Evolutionary conservation across 139 green algal species (phyloP).

Genomic region (Pseudopediastrum boryanum): DNA sequence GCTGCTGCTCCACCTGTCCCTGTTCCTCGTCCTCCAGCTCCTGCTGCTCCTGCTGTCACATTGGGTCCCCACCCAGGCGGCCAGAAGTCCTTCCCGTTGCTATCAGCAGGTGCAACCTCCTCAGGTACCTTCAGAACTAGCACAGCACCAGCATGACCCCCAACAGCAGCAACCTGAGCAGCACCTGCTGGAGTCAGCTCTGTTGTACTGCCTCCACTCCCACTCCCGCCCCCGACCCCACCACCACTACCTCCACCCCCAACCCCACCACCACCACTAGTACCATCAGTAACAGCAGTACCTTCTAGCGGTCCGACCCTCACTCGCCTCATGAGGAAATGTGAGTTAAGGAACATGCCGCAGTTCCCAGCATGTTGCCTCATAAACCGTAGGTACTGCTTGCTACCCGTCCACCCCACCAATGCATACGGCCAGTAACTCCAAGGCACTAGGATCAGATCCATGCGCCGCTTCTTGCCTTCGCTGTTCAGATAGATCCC

Average conservation of each 20-base stretch:
- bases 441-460: conserved; percentile 34
- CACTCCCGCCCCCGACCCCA: too few species aligned
- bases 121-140: conserved; percentile 29
- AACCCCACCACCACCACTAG: background rate
- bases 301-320: background rate
- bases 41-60: too few species aligned
- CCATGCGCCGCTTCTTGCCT: conserved; percentile 26
- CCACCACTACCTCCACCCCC: background rate
- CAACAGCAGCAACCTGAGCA: background rate
- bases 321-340: conserved; percentile 20
- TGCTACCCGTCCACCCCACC: conserved; percentile 20
- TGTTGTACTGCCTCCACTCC: background rate
- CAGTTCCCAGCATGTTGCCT: conserved; percentile 9
- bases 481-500: conserved; percentile 14
- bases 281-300: background rate
- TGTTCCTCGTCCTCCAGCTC: too few species aligned
- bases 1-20: too few species aligned
- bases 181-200: background rate
- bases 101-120: conserved; percentile 4
- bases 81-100: conserved; percentile 3
- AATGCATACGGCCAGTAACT: conserved; percentile 2
- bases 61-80: conserved; percentile 12
- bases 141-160: background rate
- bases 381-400: conserved; percentile 31
- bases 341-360: conserved; percentile 30